Evolutionary conservation across 1,284 basidiomycete species (phyloP).

Genomic region (Cystobasidium sp.): DNA sequence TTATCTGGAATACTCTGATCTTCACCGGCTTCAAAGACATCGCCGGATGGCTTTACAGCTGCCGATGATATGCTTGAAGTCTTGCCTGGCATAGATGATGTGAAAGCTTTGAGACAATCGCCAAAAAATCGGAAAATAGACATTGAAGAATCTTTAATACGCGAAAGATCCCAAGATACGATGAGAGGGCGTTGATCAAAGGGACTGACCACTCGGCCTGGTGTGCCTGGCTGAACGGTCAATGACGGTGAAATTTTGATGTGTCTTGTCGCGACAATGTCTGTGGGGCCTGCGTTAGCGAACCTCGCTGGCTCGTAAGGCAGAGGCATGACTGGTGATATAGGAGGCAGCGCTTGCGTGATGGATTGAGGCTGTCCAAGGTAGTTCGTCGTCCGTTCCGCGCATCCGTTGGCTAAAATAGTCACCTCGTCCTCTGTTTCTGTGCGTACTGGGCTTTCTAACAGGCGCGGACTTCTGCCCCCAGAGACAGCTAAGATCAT

Average conservation of each 20-base stretch:
- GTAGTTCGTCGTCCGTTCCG: conserved; percentile 72
- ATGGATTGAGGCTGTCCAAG: conserved; percentile 73
- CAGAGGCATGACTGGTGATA: conserved; percentile 64
- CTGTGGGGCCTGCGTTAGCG: conserved; percentile 63
- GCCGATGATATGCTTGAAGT: conserved; percentile 48
- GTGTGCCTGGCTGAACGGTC: conserved; percentile 67
- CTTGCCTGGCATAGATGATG: conserved; percentile 54
- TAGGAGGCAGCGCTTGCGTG: conserved; percentile 70
- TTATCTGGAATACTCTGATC: conserved; percentile 55
- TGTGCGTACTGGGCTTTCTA: conserved; percentile 63
- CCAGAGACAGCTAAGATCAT: conserved; percentile 76
- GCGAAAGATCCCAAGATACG: conserved; percentile 70
- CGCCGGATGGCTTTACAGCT: conserved; percentile 25
- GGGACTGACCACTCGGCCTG: conserved; percentile 68
- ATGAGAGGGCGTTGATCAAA: conserved; percentile 71
- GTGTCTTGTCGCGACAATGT: conserved; percentile 69
- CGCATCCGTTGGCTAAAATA: conserved; percentile 60
- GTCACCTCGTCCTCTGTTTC: conserved; percentile 59
- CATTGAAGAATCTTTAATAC: conserved; percentile 66
- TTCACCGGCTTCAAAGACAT: conserved; percentile 59
- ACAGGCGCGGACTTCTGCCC: conserved; percentile 46
- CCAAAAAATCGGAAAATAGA: conserved; percentile 73
- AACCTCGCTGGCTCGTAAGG: conserved; percentile 71
- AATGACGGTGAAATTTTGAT: conserved; percentile 76
- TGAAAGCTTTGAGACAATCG: conserved; percentile 72